Percentiles rank a stretch among this genome's conserved stretches.
These are phyloP conservation scores for baker's yeast (Saccharomyces cerevisiae) DNA, from an alignment of 805 yeast species.

Conservation along the genomic window DNA sequence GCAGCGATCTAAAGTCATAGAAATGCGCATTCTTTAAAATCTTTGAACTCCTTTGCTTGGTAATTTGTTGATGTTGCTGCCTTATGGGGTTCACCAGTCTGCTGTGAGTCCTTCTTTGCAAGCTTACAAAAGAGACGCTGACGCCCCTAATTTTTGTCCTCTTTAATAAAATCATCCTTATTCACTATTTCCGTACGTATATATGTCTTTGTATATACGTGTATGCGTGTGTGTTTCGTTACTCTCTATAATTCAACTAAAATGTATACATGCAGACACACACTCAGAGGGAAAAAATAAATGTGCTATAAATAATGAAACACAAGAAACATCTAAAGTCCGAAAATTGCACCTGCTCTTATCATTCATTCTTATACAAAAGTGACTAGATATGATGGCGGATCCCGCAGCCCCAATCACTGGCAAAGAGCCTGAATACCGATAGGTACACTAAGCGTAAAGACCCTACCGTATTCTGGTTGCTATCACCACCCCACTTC, in stretches of 20 bases:
- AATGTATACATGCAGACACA: neutral
- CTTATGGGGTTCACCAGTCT: neutral
- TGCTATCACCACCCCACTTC: neutral
- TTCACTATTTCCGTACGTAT: no score
- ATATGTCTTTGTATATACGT: neutral
- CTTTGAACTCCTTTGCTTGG: constrained; percentile 1
- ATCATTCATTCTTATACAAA: neutral
- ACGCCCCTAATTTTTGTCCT: neutral
- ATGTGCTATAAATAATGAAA: neutral
- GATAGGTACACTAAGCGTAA: neutral
- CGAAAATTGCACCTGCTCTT: neutral
- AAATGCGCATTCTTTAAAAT: neutral
- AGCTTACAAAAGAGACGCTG: neutral
- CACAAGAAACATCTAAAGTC: neutral
- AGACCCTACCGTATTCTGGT: neutral
- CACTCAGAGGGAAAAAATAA: neutral
- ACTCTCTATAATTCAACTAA: neutral
- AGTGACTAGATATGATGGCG: neutral
- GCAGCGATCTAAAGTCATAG: constrained; percentile 19
- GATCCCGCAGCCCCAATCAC: neutral
- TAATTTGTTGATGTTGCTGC: constrained; percentile 1
- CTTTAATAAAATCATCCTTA: neutral
- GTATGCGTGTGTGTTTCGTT: neutral
- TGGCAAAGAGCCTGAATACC: neutral
- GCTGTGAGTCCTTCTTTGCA: neutral